Base-by-base conservation (phyloP, 1,139 yeast species). In the Saccharomyces pastorianus region DNA sequence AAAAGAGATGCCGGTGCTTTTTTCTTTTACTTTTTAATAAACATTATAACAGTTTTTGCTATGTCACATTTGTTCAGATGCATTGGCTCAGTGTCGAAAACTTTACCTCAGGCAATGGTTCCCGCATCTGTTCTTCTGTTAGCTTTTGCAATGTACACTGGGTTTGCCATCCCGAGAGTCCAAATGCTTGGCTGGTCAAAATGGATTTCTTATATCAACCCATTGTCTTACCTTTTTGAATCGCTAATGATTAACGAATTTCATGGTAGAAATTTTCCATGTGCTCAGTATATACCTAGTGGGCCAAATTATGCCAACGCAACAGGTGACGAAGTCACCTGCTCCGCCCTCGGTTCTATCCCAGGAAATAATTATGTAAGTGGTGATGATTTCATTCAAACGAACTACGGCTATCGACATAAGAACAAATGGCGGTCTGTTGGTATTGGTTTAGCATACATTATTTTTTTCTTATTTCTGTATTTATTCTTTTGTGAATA, bases 381-480 rank as follows among this genome's bases (percentile, higher is more conserved):
- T 41, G 80, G 80, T 53, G 77, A 73, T 51, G 58, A 56, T 4
- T 76, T 71, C 56, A 53, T 76, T 44, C 59, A 56, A 1, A 49
- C 64, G 17, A 60, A 74, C 0, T 76, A 70, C 66, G 60, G 66
- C 17, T 85, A 83, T 68, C 59, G 65, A 42, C 71, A 75, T 61
- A 54, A 70, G 5, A 85, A 86, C 65, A 76, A 78, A 61, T 86
- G 93, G 93, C 79, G 93, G 69, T 81, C 85, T 64, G 76, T 81
- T 59, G 95, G 91, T 62, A 83, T 86, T 60, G 67, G 74, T 26
- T 55, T 83, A 55, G 88, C 76, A 1, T 86, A 78, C 64, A 70
- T 73, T 31, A 51, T 82, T 27, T 77, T 83, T 67, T 84, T 85
- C 69, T 71, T 84, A 53, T 61, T 62, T 49, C 73, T 81, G 14